phyloP scores from a whole-genome alignment of 176 grass and related monocot species.

The Melocanna baccifera region DNA sequence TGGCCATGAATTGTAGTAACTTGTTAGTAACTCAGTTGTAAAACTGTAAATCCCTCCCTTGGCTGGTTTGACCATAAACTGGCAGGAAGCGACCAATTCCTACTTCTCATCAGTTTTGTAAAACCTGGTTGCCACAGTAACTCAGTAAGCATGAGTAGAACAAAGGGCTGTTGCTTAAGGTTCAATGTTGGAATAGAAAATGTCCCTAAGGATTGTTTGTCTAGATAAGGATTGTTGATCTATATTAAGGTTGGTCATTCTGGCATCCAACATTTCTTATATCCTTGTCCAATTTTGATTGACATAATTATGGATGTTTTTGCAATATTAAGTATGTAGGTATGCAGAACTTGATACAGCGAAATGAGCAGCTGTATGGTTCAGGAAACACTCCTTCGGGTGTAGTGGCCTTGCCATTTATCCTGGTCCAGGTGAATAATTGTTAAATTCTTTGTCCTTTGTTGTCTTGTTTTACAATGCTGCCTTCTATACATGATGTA shows the following conservation, averaged over 20 bases:
- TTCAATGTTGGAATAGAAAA: slow-evolving; percentile 2
- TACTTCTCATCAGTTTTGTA: background rate
- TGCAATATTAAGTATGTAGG: slow-evolving; percentile 64
- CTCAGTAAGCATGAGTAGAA: background rate
- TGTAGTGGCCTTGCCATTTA: slow-evolving; percentile 94
- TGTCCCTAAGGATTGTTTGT: background rate
- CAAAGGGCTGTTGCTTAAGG: background rate
- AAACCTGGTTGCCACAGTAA: background rate
- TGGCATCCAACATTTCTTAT: slow-evolving; percentile 6
- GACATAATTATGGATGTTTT: slow-evolving; percentile 17
- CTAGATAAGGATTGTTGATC: background rate
- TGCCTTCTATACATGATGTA: background rate
- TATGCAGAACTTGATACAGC: slow-evolving; percentile 73
- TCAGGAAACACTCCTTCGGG: slow-evolving; percentile 76
- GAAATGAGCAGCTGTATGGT: slow-evolving; percentile 78
- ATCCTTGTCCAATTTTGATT: background rate
- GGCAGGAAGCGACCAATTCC: background rate
- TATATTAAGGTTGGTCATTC: background rate
- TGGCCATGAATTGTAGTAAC: background rate
- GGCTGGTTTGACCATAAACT: background rate
- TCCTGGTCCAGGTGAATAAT: slow-evolving; percentile 81
- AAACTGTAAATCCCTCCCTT: background rate
- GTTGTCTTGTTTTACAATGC: slow-evolving; percentile 10
- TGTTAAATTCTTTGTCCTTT: slow-evolving; percentile 6
- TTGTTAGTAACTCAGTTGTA: background rate